phyloP scores from a whole-genome alignment of 2,329 filamentous ascomycete genomes.

The Pseudogymnoascus sp. region DNA sequence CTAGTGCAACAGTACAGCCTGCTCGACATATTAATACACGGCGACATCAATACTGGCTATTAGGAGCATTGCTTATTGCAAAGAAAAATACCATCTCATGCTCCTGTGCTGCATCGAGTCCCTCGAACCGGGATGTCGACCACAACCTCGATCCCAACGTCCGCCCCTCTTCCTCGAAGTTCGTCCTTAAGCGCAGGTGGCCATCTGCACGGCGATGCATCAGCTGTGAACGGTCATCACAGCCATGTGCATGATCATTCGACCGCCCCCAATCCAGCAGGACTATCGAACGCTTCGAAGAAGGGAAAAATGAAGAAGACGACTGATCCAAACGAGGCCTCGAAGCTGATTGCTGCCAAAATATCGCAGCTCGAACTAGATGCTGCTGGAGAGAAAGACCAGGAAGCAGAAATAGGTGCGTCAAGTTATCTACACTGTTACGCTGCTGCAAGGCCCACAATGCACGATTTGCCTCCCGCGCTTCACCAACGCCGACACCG shows the following conservation, averaged over 20 bases:
- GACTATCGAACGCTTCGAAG: slow-evolving; percentile 52
- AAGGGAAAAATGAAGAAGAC: slow-evolving; percentile 81
- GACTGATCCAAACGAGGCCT: slow-evolving; percentile 79
- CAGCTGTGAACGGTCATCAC: slow-evolving; percentile 28
- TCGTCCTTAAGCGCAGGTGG: slow-evolving; percentile 24
- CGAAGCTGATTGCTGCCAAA: slow-evolving; percentile 83
- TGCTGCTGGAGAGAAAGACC: slow-evolving; percentile 86
- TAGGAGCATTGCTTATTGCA: neutral
- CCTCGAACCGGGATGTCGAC: slow-evolving; percentile 26
- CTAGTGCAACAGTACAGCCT: slow-evolving; percentile 9
- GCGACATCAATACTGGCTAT: slow-evolving; percentile 2
- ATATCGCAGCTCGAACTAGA: slow-evolving; percentile 94
- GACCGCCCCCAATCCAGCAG: slow-evolving; percentile 37
- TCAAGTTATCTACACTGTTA: slow-evolving; percentile 23
- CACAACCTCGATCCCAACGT: slow-evolving; percentile 32
- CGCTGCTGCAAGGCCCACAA: neutral
- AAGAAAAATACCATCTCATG: slow-evolving; percentile 3
- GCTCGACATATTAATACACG: neutral
- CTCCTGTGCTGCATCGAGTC: neutral
- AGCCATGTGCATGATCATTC: slow-evolving; percentile 35
- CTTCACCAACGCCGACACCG: neutral
- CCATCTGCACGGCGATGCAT: slow-evolving; percentile 23
- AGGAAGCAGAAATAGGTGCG: slow-evolving; percentile 91
- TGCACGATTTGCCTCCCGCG: neutral
- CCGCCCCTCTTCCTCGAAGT: slow-evolving; percentile 27